Evolutionary conservation across 441 rosid genomes (phyloP).

Genomic region (Adansonia grandidieri): DNA sequence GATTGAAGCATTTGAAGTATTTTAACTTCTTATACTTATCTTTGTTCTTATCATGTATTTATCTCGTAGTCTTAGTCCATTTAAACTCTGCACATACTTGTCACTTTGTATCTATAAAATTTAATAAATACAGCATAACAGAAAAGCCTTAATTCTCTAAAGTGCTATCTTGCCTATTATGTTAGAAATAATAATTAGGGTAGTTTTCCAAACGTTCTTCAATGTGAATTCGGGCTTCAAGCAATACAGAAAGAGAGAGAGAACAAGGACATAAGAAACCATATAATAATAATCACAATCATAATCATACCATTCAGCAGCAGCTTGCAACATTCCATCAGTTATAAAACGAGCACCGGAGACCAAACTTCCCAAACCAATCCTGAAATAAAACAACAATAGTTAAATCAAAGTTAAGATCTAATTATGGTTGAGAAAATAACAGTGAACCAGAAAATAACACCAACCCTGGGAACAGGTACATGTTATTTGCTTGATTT

Average conservation of each 20-base stretch:
- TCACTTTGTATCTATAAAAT: neutral
- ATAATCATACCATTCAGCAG: slow-evolving; percentile 80
- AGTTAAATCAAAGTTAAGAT: slow-evolving; percentile 26
- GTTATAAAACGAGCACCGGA: slow-evolving; percentile 82
- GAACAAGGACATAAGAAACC: slow-evolving; percentile 4
- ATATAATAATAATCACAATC: neutral
- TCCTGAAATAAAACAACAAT: slow-evolving; percentile 49
- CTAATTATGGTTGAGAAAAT: slow-evolving; percentile 18
- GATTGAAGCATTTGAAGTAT: no score
- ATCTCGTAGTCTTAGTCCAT: neutral
- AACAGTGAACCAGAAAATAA: slow-evolving; percentile 23
- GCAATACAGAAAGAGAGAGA: neutral
- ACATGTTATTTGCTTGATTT: slow-evolving; percentile 99
- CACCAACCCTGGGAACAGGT: slow-evolving; percentile 96
- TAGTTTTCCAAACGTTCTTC: neutral
- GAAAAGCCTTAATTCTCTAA: no score
- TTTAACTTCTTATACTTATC: no score
- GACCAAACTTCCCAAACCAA: slow-evolving; percentile 88
- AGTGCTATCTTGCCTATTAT: neutral
- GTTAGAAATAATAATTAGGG: neutral
- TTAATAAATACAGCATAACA: neutral
- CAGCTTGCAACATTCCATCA: slow-evolving; percentile 93
- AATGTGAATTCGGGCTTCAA: neutral
- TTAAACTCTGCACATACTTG: neutral
- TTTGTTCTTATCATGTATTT: neutral